Base-by-base conservation (phyloP, 805 yeast genomes). In the Nakazawaea pomicola region DNA sequence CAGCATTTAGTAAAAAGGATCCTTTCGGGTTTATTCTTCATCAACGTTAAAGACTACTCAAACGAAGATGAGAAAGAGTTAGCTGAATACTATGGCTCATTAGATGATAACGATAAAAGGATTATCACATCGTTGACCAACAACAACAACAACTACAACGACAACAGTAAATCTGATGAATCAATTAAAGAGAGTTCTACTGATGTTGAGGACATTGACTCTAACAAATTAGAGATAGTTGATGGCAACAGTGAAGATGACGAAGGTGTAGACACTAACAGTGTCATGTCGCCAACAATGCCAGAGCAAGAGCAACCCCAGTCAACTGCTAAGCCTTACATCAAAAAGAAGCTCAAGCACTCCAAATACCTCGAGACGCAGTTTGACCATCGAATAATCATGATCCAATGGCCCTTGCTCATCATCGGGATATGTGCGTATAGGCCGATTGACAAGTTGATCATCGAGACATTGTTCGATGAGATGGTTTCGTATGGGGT, bases 341-440 rank as follows among this genome's bases (percentile, higher is more conserved):
- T 33, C 6, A 42, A 37, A 29, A 25, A 36, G 19, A 33, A 29
- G 20, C 41, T 60, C 8, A 46, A 55, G 18, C 55, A 55, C 33
- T 59, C 56, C 20, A 50, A 51, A 33, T 61, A 52, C 32, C 33
- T 62, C 9, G 49, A 37, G 57, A 58, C 46, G 19, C 60, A 58
- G 37, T 54, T 62, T 23, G 67, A 63, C 46, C 54, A 57, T 38
- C 46, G 68, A 27, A 30, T 61, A 17, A 62, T 59, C 8, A 62
- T 63, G 68, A 50, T 61, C 15, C 67, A 60, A 35, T 63, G 67
- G 66, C 65, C 66, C 2, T 44, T 63, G 21, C 55, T 55, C 19
- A 52, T 61, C 6, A 58, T 63, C 43, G 67, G 67, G 1, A 45
- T 62, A 16, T 61, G 65, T 45, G 53, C 62, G 36, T 45, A 54